These are phyloP conservation scores for Neopestalotiopsis sp. DNA, from an alignment of 2,329 filamentous ascomycete species.

Conservation along the genomic window DNA sequence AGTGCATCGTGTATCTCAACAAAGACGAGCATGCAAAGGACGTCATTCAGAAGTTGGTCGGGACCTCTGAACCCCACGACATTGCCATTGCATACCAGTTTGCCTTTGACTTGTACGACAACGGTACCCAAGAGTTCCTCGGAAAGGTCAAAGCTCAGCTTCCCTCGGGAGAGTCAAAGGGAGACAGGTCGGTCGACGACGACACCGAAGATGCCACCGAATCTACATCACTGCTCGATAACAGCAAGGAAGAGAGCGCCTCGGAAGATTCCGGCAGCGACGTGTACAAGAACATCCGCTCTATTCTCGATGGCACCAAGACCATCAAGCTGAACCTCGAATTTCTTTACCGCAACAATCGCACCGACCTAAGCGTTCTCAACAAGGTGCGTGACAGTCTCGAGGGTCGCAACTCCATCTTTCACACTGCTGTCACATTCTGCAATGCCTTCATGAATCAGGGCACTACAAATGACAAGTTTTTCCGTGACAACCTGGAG, in stretches of 20 bases:
- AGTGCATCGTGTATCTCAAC: constrained; percentile 95
- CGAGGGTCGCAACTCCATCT: constrained; percentile 96
- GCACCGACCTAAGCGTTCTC: constrained; percentile 86
- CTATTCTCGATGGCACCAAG: constrained; percentile 84
- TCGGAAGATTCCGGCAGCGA: constrained; percentile 51
- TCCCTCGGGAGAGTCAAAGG: constrained; percentile 58
- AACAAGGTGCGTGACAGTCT: constrained; percentile 97
- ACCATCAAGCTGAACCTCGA: constrained; percentile 95
- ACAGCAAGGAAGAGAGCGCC: constrained; percentile 60
- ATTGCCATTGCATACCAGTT: constrained; percentile 94
- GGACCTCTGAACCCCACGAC: constrained; percentile 78
- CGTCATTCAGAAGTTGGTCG: constrained; percentile 82
- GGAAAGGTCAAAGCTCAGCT: constrained; percentile 86
- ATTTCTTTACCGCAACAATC: constrained; percentile 95
- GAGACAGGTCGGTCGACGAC: constrained; percentile 50
- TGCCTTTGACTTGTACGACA: constrained; percentile 97
- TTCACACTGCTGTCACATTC: constrained; percentile 96
- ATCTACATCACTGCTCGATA: constrained; percentile 55
- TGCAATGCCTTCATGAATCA: constrained; percentile 99
- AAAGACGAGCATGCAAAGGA: constrained; percentile 88
- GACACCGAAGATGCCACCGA: constrained; percentile 51
- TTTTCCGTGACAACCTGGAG: constrained; percentile 97
- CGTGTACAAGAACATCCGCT: constrained; percentile 67
- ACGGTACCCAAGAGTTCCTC: constrained; percentile 96
- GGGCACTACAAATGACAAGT: constrained; percentile 96